Conservation (phyloP, 2,329 filamentous ascomycete genomes). For the Arthrinium phaeospermum region DNA sequence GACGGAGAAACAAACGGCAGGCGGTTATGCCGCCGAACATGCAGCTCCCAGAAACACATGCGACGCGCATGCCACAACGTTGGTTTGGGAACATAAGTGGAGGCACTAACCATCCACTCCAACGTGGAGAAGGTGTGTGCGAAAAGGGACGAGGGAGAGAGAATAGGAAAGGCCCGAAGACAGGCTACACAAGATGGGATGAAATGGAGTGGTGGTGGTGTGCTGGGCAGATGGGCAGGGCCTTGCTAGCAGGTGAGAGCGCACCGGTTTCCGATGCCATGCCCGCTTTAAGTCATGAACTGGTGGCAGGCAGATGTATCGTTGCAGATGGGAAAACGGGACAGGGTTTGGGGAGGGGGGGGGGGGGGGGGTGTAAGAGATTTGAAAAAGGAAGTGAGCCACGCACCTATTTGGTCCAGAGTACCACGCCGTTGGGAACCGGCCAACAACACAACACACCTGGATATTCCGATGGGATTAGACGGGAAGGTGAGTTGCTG, state of each 20-base stretch:
- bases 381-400: conserved; percentile 28
- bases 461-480: neutral
- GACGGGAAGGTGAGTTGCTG: neutral
- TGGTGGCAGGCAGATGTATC: conserved; percentile 42
- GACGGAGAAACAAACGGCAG: conserved; percentile 32
- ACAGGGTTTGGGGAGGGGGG: conserved; percentile 25
- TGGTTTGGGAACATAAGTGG: conserved; percentile 35
- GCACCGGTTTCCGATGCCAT: conserved; percentile 38
- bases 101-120: conserved; percentile 33
- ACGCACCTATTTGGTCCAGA: conserved; percentile 35
- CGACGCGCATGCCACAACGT: conserved; percentile 34
- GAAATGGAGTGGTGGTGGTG: conserved; percentile 28
- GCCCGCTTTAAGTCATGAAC: conserved; percentile 33
- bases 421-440: conserved; percentile 21
- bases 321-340: conserved; percentile 40
- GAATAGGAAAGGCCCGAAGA: conserved; percentile 40
- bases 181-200: conserved; percentile 24
- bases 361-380: conserved; percentile 29
- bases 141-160: conserved; percentile 39
- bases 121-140: conserved; percentile 35
- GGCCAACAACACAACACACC: neutral
- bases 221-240: conserved; percentile 36
- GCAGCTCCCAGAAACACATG: conserved; percentile 36
- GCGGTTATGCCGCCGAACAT: conserved; percentile 32
- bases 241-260: conserved; percentile 40